A percentile compares a stretch with the other conserved stretches of the same genome.
phyloP scores from a whole-genome alignment of 495 filamentous ascomycete species.

The Penicillium maclennaniae region DNA sequence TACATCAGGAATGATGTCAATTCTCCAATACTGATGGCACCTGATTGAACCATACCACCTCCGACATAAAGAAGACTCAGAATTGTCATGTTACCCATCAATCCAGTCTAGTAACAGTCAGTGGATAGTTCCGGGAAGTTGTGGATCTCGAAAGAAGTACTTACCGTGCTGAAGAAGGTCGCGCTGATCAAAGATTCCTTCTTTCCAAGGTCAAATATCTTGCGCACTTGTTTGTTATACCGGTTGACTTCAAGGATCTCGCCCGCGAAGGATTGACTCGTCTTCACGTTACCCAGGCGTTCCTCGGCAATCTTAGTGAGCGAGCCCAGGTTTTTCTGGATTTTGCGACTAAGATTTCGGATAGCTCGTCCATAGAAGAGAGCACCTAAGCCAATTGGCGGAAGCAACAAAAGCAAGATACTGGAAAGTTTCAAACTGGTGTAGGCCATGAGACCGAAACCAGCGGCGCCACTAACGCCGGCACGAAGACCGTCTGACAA shows the following conservation, averaged over 20 bases:
- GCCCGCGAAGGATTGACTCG: constrained; percentile 90
- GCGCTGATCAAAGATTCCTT: constrained; percentile 82
- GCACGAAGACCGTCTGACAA: constrained; percentile 89
- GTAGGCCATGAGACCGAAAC: constrained; percentile 87
- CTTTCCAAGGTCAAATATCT: constrained; percentile 85
- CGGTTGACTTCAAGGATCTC: constrained; percentile 84
- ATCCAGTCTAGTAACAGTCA: constrained; percentile 57
- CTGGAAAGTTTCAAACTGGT: constrained; percentile 87
- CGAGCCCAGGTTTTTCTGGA: constrained; percentile 87
- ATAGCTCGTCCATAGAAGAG: constrained; percentile 87
- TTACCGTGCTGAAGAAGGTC: constrained; percentile 77
- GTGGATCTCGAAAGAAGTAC: constrained; percentile 15
- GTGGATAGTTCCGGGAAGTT: not conserved
- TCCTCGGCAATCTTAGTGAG: constrained; percentile 97
- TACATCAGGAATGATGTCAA: constrained; percentile 99
- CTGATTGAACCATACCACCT: constrained; percentile 80
- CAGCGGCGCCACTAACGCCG: constrained; percentile 81
- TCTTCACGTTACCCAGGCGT: constrained; percentile 89
- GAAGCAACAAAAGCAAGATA: constrained; percentile 80
- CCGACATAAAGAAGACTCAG: constrained; percentile 88
- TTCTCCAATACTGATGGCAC: constrained; percentile 84
- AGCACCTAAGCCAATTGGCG: constrained; percentile 85
- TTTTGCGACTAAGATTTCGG: constrained; percentile 80
- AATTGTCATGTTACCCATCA: constrained; percentile 94
- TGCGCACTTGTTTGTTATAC: constrained; percentile 87